Conservation (phyloP, 768 basidiomycete genomes). For the Lactarius deliciosus region DNA sequence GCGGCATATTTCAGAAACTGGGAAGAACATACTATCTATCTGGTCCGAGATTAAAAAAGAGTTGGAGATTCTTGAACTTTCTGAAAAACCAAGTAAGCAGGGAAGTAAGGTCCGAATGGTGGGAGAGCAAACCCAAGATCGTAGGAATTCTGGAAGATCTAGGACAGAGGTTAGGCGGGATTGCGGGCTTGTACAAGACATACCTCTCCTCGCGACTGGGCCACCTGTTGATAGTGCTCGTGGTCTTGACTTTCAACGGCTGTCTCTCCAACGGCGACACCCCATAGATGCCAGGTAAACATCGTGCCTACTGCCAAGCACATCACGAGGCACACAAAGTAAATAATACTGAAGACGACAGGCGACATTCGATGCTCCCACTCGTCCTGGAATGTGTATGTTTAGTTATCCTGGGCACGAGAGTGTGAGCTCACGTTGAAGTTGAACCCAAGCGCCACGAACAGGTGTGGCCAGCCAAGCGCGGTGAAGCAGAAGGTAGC, state of each 20-base stretch:
- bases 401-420: background rate
- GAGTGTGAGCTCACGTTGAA: slow-evolving; percentile 39
- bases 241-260: slow-evolving; percentile 90
- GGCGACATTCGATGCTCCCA: slow-evolving; percentile 54
- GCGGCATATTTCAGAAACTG: background rate
- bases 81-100: slow-evolving; percentile 34
- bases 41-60: slow-evolving; percentile 86
- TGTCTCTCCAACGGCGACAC: slow-evolving; percentile 75
- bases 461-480: slow-evolving; percentile 62
- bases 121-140: slow-evolving; percentile 68
- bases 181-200: slow-evolving; percentile 29
- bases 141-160: slow-evolving; percentile 89
- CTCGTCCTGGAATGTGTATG: slow-evolving; percentile 27
- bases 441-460: slow-evolving; percentile 57
- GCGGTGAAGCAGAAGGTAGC: slow-evolving; percentile 58
- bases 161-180: background rate
- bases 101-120: background rate
- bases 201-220: slow-evolving; percentile 69
- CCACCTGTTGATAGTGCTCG: slow-evolving; percentile 68
- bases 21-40: slow-evolving; percentile 70
- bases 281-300: slow-evolving; percentile 70
- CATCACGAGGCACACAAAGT: slow-evolving; percentile 73
- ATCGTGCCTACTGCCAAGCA: slow-evolving; percentile 73
- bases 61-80: slow-evolving; percentile 62
- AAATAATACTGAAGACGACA: slow-evolving; percentile 67